phyloP scores from a whole-genome alignment of 1,284 basidiomycete species.

The Amylostereum chailletii region DNA sequence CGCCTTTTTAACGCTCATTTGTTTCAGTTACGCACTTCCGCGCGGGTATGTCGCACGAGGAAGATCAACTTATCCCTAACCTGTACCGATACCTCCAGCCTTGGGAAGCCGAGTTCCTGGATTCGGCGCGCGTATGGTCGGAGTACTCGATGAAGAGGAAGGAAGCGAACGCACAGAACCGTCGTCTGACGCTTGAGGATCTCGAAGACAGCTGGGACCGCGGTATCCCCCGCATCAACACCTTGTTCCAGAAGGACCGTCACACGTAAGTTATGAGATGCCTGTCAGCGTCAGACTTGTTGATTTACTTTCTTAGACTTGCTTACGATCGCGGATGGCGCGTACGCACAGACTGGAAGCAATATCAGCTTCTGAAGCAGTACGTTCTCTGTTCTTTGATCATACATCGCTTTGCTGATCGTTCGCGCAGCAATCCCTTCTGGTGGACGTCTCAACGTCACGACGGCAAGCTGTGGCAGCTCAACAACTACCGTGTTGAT shows the following conservation, averaged over 20 bases:
- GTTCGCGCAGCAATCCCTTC: constrained; percentile 75
- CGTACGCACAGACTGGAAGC: constrained; percentile 94
- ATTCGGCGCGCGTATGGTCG: constrained; percentile 97
- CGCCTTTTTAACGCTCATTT: constrained; percentile 6
- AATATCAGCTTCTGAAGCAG: constrained; percentile 92
- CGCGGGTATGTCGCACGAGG: constrained; percentile 93
- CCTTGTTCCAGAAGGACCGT: constrained; percentile 95
- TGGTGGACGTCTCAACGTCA: constrained; percentile 99
- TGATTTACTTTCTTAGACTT: constrained; percentile 50
- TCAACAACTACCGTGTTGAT: constrained; percentile 98
- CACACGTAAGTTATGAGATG: constrained; percentile 62
- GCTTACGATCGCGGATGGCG: constrained; percentile 98
- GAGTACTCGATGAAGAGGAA: constrained; percentile 99
- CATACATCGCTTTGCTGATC: not conserved
- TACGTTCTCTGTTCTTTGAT: constrained; percentile 25
- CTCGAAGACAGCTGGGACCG: constrained; percentile 97
- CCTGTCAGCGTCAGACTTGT: constrained; percentile 17
- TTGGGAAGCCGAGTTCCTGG: constrained; percentile 98
- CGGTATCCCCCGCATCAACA: constrained; percentile 97
- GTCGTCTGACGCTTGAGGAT: constrained; percentile 93
- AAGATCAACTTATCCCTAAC: constrained; percentile 93
- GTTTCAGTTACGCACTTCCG: constrained; percentile 86
- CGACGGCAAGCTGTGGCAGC: constrained; percentile 96
- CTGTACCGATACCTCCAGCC: constrained; percentile 97
- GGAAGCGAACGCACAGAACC: constrained; percentile 96